A percentile compares a stretch with the other conserved stretches of the same genome.
These are phyloP conservation scores for Orbilia quercus DNA, from an alignment of 2,329 filamentous ascomycete genomes.

Conservation along the genomic window DNA sequence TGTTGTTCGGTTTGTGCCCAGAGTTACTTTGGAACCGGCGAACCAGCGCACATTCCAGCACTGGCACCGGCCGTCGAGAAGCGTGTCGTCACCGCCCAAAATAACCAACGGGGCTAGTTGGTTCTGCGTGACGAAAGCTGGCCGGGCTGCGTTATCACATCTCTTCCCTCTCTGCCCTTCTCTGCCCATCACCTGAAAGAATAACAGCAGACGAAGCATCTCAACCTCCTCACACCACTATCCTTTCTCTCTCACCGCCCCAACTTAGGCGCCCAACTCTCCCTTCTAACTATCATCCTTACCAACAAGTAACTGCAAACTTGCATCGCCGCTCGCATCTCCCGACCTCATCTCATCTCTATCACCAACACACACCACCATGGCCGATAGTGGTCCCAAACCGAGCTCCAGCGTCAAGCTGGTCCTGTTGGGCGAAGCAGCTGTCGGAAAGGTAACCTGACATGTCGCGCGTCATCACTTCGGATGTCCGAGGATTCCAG, in stretches of 20 bases:
- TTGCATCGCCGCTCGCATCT: slow-evolving; percentile 20
- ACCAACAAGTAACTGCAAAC: slow-evolving; percentile 8
- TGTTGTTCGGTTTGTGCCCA: slow-evolving; percentile 47
- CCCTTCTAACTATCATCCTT: background rate
- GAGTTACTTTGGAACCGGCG: slow-evolving; percentile 22
- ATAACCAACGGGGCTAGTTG: slow-evolving; percentile 3
- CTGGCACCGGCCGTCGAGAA: background rate
- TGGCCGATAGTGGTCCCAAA: slow-evolving; percentile 74
- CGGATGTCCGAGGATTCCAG: slow-evolving; percentile 57
- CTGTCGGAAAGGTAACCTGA: slow-evolving; percentile 90
- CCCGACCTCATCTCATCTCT: slow-evolving; percentile 18
- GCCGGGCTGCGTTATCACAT: slow-evolving; percentile 32
- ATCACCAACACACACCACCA: slow-evolving; percentile 67
- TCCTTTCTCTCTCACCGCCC: slow-evolving; percentile 10
- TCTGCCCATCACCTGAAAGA: too few relatives aligned
- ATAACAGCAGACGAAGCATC: too few relatives aligned
- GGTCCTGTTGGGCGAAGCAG: slow-evolving; percentile 94
- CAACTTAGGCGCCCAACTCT: slow-evolving; percentile 22
- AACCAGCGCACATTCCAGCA: slow-evolving; percentile 52
- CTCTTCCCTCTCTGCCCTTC: slow-evolving; percentile 18
- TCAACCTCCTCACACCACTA: slow-evolving; percentile 18
- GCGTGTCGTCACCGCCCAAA: background rate
- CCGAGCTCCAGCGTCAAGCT: slow-evolving; percentile 99
- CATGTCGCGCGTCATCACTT: slow-evolving; percentile 25
- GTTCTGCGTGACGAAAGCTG: slow-evolving; percentile 42